Evolutionary conservation across 2,329 filamentous ascomycete genomes (phyloP).

Genomic region (Chaetomium olivaceum): DNA sequence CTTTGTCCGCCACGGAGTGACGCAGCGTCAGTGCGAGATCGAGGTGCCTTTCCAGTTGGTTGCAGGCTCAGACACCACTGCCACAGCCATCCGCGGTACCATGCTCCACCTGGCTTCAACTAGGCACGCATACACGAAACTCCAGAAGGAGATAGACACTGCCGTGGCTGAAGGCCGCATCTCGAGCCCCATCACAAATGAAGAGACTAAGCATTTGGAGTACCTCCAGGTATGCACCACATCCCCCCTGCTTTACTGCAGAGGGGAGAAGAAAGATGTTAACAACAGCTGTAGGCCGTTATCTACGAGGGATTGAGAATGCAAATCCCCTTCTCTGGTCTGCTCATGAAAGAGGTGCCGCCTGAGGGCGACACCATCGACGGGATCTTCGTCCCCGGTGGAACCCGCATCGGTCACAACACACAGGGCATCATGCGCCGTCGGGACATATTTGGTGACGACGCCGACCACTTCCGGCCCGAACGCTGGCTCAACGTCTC

Average conservation of each 20-base stretch:
- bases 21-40: slow-evolving; percentile 45
- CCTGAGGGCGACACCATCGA: slow-evolving; percentile 33
- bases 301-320: slow-evolving; percentile 35
- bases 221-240: slow-evolving; percentile 40
- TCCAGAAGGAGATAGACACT: slow-evolving; percentile 25
- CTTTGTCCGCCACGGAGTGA: slow-evolving; percentile 40
- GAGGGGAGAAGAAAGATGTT: neutral
- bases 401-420: slow-evolving; percentile 21
- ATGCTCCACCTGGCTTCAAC: slow-evolving; percentile 20
- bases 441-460: slow-evolving; percentile 38
- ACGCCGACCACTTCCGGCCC: slow-evolving; percentile 46
- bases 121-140: slow-evolving; percentile 7
- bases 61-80: slow-evolving; percentile 30
- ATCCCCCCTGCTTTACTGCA: neutral
- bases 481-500: slow-evolving; percentile 46
- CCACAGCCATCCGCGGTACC: slow-evolving; percentile 21
- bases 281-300: slow-evolving; percentile 19
- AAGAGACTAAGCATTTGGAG: slow-evolving; percentile 40
- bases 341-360: slow-evolving; percentile 31
- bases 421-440: slow-evolving; percentile 21
- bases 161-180: slow-evolving; percentile 19
- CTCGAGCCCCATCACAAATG: slow-evolving; percentile 19
- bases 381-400: slow-evolving; percentile 25
- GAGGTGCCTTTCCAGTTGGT: slow-evolving; percentile 35
- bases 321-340: slow-evolving; percentile 20